Evolutionary conservation across 2,329 filamentous ascomycete species (phyloP), one percentile per base, ranked within the genome.

Genomic region (Shiraia bambusicola): DNA sequence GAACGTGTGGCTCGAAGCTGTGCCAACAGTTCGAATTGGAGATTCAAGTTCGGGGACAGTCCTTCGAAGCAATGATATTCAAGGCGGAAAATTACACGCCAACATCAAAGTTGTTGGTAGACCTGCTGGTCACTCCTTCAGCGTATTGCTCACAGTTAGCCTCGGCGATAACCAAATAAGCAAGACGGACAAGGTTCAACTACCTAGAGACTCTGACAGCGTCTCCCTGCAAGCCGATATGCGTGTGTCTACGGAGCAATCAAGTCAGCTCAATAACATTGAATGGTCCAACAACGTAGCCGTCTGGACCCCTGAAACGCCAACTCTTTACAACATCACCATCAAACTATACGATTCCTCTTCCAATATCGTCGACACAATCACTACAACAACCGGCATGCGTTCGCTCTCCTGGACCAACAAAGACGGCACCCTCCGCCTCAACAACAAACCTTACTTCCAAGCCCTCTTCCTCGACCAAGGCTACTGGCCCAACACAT

Each of bases 401-500:
- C 75, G 81, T 13, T 78, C 73, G 9, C 69, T 83, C 6, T 70
- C 78, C 45, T 86, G 82, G 82, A 74, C 70, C 13, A 78, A 83
- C 47, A 74, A 17, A 13, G 32, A 41, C 17, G 7, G 78, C 0
- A 77, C 79, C 0, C 81, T 84, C 70, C 71, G 77, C 6, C 72
- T 83, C 15, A 83, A 84, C 58, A 74, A 72, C 42, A 71, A 69
- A 40, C 80, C 80, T 2, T 76, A 80, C 50, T 84, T 84, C 70
- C 81, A 83, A 58, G 74, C 77, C 10, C 67, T 83, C 1, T 73
- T 75, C 34, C 72, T 84, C 9, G 81, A 83, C 60, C 80, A 83
- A 61, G 80, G 81, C 29, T 83, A 83, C 68, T 83, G 81, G 81
- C 79, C 78, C 1, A 69, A 76, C 3, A 81, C 80, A 0, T 75